Evolutionary conservation across 106 monocot genomes (phyloP), one percentile per base, ranked within the genome.

Genomic region (Dioscorea dumetorum): DNA sequence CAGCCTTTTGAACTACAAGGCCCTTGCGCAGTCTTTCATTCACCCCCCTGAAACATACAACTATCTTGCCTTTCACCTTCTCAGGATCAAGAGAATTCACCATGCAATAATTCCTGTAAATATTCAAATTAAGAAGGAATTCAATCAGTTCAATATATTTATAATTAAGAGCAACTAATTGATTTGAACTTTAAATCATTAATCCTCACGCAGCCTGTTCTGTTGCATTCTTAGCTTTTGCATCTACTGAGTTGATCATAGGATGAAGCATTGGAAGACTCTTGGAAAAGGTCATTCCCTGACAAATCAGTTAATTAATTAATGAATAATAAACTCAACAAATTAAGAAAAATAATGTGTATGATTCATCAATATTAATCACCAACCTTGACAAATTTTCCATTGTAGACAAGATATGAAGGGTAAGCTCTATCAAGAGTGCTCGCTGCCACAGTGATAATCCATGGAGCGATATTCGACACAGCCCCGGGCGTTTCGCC

Each of bases 1-100:
- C 90, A 16, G 90, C 94, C 12, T 58, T 19, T 41, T 41, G 6
- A 6, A 41, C 41, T 10, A 41, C 41, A 41, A 10, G 0, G 41
- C 41, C 41, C 41, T 41, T 78, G 67, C 0, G 14, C 10, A 41
- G 1, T 41, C 28, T 28, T 41, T 8, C 6, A 6, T 5, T 6
- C 9, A 18, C 32, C 61, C 4, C 48, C 17, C 4, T 18, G 4
- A 65, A 0, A 71, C 94, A 94, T 2, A 83, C 50, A 1, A 90
- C 93, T 10, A 94, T 87, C 67, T 87, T 94, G 5, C 86, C 86
- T 66, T 74, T 80, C 75, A 82, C 87, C 64, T 84, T 86, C 15
- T 41, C 56, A 0, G 82, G 70, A 48, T 90, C 84, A 12, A 94
- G 79, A 4, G 85, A 67, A 17, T 64, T 76, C 10, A 17, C 4